Evolutionary conservation across 2,329 filamentous ascomycete species (phyloP), one percentile per base, ranked within the genome.

Genomic region (Sordariomycetes sp.): DNA sequence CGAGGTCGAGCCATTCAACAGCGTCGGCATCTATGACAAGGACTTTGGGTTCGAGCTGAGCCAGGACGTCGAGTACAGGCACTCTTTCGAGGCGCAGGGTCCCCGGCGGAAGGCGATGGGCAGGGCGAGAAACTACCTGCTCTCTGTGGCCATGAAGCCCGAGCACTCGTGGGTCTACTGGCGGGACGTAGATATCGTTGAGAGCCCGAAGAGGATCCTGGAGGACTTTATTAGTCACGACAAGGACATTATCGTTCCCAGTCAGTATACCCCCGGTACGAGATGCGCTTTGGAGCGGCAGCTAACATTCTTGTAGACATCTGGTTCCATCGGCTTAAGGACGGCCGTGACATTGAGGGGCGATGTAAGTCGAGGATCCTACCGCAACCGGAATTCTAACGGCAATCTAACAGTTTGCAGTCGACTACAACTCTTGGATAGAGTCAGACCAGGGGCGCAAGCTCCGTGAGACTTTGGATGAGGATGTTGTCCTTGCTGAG

Each of bases 91-190:
- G 59, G 90, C 89, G 1, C 94, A 99, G 68, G 94, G 86, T 1
- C 91, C 92, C 6, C 83, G 94, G 61, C 84, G 94, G 62, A 97
- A 92, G 74, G 84, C 86, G 39, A 91, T 99, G 81, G 94, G 87
- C 52, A 84, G 80, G 63, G 94, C 94, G 32, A 83, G 94, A 64
- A 99, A 99, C 70, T 99, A 95, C 70, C 78, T 99, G 22, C 81
- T 99, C 1, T 82, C 84, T 35, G 78, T 89, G 0, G 86, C 94
- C 2, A 69, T 99, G 65, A 95, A 95, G 74, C 84, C 90, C 0
- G 90, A 97, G 60, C 94, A 99, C 69, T 92, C 90, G 10, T 99
- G 94, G 94, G 91, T 97, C 10, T 97, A 96, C 71, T 99, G 94
- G 94, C 84, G 94, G 60, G 94, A 99, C 69, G 91, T 96, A 54